These are phyloP conservation scores for Pleurotus tuber-regium DNA, from an alignment of 768 basidiomycete species.

Conservation along the genomic window DNA sequence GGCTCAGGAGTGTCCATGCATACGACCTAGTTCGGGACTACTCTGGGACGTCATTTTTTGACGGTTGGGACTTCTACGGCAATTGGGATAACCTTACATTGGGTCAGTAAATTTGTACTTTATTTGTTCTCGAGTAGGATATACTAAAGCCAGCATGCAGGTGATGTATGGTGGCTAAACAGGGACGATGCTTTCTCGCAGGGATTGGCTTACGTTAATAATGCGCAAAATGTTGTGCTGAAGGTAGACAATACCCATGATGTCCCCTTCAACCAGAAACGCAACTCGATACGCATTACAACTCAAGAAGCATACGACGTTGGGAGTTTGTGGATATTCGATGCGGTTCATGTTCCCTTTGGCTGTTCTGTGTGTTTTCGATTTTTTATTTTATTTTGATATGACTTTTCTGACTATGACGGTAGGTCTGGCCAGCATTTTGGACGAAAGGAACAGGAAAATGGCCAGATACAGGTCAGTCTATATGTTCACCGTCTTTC, in stretches of 20 bases:
- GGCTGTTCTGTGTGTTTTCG: constrained; percentile 49
- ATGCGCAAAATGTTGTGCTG: constrained; percentile 59
- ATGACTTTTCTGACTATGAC: neutral
- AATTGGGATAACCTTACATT: constrained; percentile 42
- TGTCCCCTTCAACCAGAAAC: constrained; percentile 40
- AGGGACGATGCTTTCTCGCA: constrained; percentile 30
- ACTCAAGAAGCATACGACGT: constrained; percentile 36
- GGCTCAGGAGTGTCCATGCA: neutral
- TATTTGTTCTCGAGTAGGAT: neutral
- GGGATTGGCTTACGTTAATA: constrained; percentile 54
- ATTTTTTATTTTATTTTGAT: neutral
- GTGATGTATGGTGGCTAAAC: constrained; percentile 52
- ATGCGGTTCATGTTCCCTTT: constrained; percentile 47
- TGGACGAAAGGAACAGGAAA: constrained; percentile 40
- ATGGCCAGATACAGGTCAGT: constrained; percentile 39
- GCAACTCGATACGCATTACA: constrained; percentile 58
- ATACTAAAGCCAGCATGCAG: constrained; percentile 24
- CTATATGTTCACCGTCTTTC: neutral
- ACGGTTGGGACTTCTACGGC: constrained; percentile 50
- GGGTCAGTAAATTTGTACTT: constrained; percentile 17
- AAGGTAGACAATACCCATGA: constrained; percentile 68
- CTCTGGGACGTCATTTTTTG: constrained; percentile 45
- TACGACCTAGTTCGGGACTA: constrained; percentile 42
- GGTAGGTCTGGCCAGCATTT: constrained; percentile 44
- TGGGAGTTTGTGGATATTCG: constrained; percentile 40